Evolutionary conservation across 2,329 filamentous ascomycete species (phyloP), one percentile per base, ranked within the genome.

Genomic region (Fusarium abutilonis): DNA sequence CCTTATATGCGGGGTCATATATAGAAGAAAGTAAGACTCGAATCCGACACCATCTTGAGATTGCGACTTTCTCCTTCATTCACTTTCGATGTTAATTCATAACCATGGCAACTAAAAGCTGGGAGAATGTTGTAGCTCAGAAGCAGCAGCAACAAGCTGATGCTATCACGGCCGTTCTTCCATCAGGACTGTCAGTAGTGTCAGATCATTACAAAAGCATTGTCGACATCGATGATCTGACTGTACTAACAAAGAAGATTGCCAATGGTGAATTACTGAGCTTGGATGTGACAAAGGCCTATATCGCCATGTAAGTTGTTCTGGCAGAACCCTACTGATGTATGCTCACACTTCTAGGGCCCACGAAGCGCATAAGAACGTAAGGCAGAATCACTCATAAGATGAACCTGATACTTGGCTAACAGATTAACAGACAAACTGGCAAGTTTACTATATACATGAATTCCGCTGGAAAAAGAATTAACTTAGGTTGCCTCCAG

Each of bases 351-450:
- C 9, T 8, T 4, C 4, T 13, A 64, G 61, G 7, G 61, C 56
- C 0, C 61, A 64, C 2, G 32, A 57, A 11, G 56, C 56, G 7
- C 61, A 64, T 8, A 45, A 52, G 4, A 39, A 41, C 9, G 61
- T 64, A 43, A 38, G 19, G 10, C 0, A 0, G 7, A 2, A 1
- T 11, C 7, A 6, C 15, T 1, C 2, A 1, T 1, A 1, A 6
- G 6, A 5, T 3, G 1, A 3, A 9, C 9, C 7, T 2, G 11
- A 9, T 1, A 3, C 0, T 2, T 19, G 1, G 17, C 60, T 64
- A 2, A 64, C 4, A 4, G 0, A 4, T 6, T 1, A 0, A 9
- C 4, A 64, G 61, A 62, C 60, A 9, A 64, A 64, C 6, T 64
- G 61, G 61, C 60, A 48, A 52, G 40, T 4, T 5, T 3, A 14